These are phyloP conservation scores for Fusarium cyanostomum DNA, from an alignment of 2,329 filamentous ascomycete genomes.

Conservation along the genomic window DNA sequence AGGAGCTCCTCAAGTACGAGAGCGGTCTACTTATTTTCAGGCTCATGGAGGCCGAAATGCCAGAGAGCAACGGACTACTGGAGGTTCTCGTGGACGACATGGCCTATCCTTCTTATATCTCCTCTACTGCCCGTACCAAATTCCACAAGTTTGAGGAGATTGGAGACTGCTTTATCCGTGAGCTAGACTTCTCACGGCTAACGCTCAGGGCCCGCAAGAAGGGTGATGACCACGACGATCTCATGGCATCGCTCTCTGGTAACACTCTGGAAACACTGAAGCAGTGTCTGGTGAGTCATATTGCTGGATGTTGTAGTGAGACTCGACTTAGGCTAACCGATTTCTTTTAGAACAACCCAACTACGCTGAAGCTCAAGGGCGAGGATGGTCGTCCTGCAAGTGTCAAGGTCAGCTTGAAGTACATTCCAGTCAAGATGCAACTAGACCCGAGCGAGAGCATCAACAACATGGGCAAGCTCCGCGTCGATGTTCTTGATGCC, in stretches of 20 bases:
- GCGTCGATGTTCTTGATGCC: conserved; percentile 91
- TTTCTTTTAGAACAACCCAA: conserved; percentile 81
- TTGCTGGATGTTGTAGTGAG: no score
- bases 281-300: conserved; percentile 76
- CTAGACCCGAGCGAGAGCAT: conserved; percentile 96
- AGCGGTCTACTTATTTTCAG: conserved; percentile 95
- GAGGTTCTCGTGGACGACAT: conserved; percentile 96
- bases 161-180: conserved; percentile 94
- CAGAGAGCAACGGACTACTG: conserved; percentile 77
- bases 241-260: conserved; percentile 83
- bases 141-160: conserved; percentile 86
- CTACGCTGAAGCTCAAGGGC: conserved; percentile 80
- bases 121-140: conserved; percentile 76
- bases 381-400: conserved; percentile 75
- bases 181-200: conserved; percentile 95
- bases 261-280: conserved; percentile 88
- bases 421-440: conserved; percentile 92
- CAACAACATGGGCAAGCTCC: conserved; percentile 97
- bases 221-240: conserved; percentile 77
- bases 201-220: conserved; percentile 88
- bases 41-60: conserved; percentile 87
- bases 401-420: conserved; percentile 92
- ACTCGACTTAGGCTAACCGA: background rate
- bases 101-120: conserved; percentile 88
- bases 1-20: conserved; percentile 87